These are phyloP conservation scores for Epichloe sp. DNA, from an alignment of 2,329 filamentous ascomycete genomes.

Conservation along the genomic window DNA sequence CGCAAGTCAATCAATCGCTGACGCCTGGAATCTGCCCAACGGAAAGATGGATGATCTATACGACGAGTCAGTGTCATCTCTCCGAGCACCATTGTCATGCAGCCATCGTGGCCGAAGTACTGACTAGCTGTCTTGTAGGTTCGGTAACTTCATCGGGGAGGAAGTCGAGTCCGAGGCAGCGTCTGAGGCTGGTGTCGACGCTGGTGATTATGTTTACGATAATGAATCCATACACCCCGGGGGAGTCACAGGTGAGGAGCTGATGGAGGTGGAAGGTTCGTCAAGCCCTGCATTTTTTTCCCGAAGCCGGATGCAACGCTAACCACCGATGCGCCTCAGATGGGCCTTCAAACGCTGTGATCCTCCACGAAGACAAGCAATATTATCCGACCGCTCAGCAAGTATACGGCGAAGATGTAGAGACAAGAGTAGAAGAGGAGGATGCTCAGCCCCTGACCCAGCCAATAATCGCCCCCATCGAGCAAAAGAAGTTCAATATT, in stretches of 20 bases:
- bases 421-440: constrained; percentile 92
- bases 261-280: constrained; percentile 85
- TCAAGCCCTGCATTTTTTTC: not conserved
- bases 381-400: constrained; percentile 98
- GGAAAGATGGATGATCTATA: constrained; percentile 82
- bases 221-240: constrained; percentile 56
- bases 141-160: constrained; percentile 97
- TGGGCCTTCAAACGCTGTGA: constrained; percentile 89
- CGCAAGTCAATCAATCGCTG: constrained; percentile 11
- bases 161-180: constrained; percentile 75
- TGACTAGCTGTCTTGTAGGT: constrained; percentile 38
- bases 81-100: not conserved
- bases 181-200: constrained; percentile 62
- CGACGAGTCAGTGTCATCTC: constrained; percentile 56
- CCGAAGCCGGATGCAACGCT: not conserved
- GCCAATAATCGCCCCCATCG: constrained; percentile 85
- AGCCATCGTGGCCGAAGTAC: not conserved
- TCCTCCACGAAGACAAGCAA: constrained; percentile 97
- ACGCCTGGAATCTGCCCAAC: constrained; percentile 7
- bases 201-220: constrained; percentile 69
- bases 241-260: constrained; percentile 56
- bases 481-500: constrained; percentile 91
- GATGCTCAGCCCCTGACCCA: constrained; percentile 86
- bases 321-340: constrained; percentile 28
- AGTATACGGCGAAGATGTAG: constrained; percentile 86